A percentile compares a stretch with the other conserved stretches of the same genome.
These are phyloP conservation scores for Drechslerella coelobrocha DNA, from an alignment of 2,329 filamentous ascomycete species.

Conservation along the genomic window DNA sequence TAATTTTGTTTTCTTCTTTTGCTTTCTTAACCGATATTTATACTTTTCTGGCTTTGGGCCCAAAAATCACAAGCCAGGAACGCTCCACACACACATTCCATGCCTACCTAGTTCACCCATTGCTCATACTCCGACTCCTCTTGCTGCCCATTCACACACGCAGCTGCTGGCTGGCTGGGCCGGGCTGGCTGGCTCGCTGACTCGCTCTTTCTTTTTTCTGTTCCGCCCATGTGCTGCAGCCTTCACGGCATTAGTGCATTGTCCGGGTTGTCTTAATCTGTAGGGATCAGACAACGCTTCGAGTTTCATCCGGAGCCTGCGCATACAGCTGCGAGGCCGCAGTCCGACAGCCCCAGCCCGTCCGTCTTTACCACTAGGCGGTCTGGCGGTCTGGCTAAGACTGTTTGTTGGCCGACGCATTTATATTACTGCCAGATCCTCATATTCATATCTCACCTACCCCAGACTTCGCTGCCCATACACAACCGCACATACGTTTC, in stretches of 20 bases:
- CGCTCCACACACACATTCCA: conserved; percentile 44
- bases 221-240: conserved; percentile 50
- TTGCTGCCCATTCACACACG: conserved; percentile 26
- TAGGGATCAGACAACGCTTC: conserved; percentile 42
- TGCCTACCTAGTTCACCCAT: background rate
- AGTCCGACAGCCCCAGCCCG: conserved; percentile 28
- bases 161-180: conserved; percentile 16
- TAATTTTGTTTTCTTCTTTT: background rate
- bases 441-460: conserved; percentile 35
- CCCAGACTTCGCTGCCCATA: conserved; percentile 36
- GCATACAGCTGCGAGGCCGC: conserved; percentile 6
- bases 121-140: too few relatives aligned
- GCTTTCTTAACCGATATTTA: background rate
- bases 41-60: conserved; percentile 11
- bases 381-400: background rate
- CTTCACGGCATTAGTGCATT: conserved; percentile 45
- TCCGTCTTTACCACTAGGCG: background rate
- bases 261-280: conserved; percentile 47
- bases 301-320: conserved; percentile 37
- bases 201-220: conserved; percentile 42
- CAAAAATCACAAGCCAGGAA: conserved; percentile 50
- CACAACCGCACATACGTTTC: background rate
- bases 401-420: conserved; percentile 44
- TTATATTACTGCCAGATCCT: conserved; percentile 46
- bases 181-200: conserved; percentile 45